A percentile compares a stretch with the other conserved stretches of the same genome.
These are phyloP conservation scores for Salix arbutifolia DNA, from an alignment of 345 rosid species.

Conservation along the genomic window DNA sequence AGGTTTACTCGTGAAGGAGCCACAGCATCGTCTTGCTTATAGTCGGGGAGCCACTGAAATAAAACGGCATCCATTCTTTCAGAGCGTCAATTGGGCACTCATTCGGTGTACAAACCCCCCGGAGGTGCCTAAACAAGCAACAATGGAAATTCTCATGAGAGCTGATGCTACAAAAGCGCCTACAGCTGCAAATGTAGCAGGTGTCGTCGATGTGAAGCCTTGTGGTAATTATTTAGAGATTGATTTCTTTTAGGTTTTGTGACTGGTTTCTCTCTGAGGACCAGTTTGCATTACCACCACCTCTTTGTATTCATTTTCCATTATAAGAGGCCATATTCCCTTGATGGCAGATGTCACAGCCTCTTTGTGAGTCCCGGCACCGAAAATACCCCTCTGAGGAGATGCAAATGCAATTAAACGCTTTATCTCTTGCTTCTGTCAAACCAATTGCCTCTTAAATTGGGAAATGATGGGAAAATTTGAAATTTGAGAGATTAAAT, in stretches of 20 bases:
- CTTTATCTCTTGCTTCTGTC: constrained; percentile 7
- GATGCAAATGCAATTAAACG: constrained; percentile 24
- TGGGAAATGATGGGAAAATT: neutral
- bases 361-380: constrained; percentile 1
- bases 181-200: constrained; percentile 10
- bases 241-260: constrained; percentile 41
- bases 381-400: constrained; percentile 17
- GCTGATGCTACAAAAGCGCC: constrained; percentile 15
- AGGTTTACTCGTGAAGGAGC: constrained; percentile 34
- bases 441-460: neutral
- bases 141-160: constrained; percentile 22
- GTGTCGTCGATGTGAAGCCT: constrained; percentile 38
- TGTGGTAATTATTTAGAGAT: constrained; percentile 49
- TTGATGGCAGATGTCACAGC: constrained; percentile 16
- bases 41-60: constrained; percentile 38
- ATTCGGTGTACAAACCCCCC: constrained; percentile 32
- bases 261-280: constrained; percentile 7
- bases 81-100: constrained; percentile 31
- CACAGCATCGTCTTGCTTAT: constrained; percentile 29
- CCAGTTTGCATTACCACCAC: constrained; percentile 9
- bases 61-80: constrained; percentile 33
- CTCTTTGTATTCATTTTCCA: constrained; percentile 10
- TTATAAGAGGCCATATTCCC: constrained; percentile 16
- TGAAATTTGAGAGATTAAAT: no score
- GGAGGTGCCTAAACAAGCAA: constrained; percentile 26